A percentile compares a stretch with the other conserved stretches of the same genome.
These are phyloP conservation scores for Medicago arabica DNA, from an alignment of 306 rosid species.

Conservation along the genomic window DNA sequence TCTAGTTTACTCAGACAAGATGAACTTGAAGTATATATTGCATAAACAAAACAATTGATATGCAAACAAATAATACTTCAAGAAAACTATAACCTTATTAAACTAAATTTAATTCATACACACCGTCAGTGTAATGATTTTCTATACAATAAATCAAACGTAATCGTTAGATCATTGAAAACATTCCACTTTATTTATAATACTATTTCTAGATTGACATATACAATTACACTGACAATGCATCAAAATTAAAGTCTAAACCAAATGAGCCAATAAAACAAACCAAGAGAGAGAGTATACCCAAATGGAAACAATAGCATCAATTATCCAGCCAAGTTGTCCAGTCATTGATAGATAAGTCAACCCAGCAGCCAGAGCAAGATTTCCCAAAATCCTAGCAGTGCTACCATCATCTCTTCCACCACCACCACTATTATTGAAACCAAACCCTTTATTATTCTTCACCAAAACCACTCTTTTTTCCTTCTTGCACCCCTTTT, in stretches of 20 bases:
- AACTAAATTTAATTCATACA: neutral
- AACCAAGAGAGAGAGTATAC: conserved; percentile 45
- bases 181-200: neutral
- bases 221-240: neutral
- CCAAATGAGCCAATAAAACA: conserved; percentile 19
- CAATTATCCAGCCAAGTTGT: conserved; percentile 97
- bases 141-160: too few species aligned
- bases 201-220: neutral
- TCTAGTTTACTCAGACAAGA: neutral
- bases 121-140: neutral
- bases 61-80: neutral
- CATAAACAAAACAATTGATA: neutral
- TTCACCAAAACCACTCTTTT: conserved; percentile 67
- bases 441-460: conserved; percentile 79
- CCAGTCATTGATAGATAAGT: conserved; percentile 95
- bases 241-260: neutral
- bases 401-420: conserved; percentile 75
- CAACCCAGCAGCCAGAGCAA: conserved; percentile 88
- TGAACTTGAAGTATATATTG: neutral
- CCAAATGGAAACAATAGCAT: conserved; percentile 97
- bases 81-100: neutral
- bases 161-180: neutral
- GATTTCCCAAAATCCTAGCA: conserved; percentile 75
- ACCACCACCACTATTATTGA: conserved; percentile 74
- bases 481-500: conserved; percentile 49